A percentile compares a stretch with the other conserved stretches of the same genome.
Evolutionary conservation across 2,329 filamentous ascomycete species (phyloP).

Genomic region (Penicillium verrucosum): DNA sequence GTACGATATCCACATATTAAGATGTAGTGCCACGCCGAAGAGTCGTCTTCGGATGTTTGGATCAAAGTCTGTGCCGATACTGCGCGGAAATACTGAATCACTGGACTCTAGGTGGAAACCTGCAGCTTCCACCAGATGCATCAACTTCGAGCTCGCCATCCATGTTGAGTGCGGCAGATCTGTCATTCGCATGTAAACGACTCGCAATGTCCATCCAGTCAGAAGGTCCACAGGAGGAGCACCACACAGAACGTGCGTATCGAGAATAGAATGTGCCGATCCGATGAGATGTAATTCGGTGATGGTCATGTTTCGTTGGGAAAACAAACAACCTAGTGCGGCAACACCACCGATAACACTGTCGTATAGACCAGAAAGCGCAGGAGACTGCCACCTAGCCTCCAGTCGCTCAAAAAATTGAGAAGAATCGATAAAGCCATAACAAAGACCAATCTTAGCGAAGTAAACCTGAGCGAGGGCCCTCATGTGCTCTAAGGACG

Average conservation of each 20-base stretch:
- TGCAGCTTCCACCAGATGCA: constrained; percentile 54
- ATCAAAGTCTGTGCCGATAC: constrained; percentile 12
- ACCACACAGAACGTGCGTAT: constrained; percentile 26
- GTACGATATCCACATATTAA: constrained; percentile 58
- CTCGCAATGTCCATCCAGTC: constrained; percentile 49
- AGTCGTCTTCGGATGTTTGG: constrained; percentile 42
- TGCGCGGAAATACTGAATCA: constrained; percentile 14
- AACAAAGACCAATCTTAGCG: constrained; percentile 50
- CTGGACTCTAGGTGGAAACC: constrained; percentile 25
- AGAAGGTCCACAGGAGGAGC: constrained; percentile 28
- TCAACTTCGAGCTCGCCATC: constrained; percentile 31
- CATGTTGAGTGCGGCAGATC: constrained; percentile 50
- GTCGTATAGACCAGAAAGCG: constrained; percentile 38
- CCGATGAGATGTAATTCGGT: constrained; percentile 49
- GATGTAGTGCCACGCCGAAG: constrained; percentile 52
- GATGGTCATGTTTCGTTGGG: constrained; percentile 39
- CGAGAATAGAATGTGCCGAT: constrained; percentile 44
- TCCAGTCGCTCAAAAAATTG: constrained; percentile 22
- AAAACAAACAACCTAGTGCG: constrained; percentile 53
- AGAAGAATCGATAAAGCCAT: constrained; percentile 47
- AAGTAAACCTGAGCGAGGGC: constrained; percentile 49
- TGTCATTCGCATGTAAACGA: constrained; percentile 52
- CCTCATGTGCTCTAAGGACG: constrained; percentile 48
- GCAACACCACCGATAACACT: constrained; percentile 52
- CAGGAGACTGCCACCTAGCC: constrained; percentile 22